Evolutionary conservation across 2,329 filamentous ascomycete genomes (phyloP).

Genomic region (Verticillium isaacii): DNA sequence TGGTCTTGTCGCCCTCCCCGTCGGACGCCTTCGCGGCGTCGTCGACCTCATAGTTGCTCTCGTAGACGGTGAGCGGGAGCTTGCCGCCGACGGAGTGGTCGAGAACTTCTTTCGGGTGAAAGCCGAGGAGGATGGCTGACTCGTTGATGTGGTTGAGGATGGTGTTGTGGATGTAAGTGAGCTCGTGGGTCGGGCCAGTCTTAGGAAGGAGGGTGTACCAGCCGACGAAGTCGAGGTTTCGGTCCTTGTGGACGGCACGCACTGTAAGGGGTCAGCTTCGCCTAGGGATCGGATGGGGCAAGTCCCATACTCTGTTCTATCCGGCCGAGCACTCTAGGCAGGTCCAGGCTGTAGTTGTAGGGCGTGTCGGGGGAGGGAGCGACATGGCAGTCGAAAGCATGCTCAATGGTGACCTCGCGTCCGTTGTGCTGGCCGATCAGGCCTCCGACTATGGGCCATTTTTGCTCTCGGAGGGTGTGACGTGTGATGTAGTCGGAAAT

Average conservation of each 20-base stretch:
- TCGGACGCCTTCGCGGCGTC: conserved; percentile 34
- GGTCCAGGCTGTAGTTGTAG: conserved; percentile 58
- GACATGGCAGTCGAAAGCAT: conserved; percentile 80
- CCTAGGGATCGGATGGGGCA: background rate
- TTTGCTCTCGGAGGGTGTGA: conserved; percentile 72
- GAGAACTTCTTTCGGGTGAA: conserved; percentile 64
- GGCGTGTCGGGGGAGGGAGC: conserved; percentile 36
- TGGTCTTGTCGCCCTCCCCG: conserved; percentile 59
- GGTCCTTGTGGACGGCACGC: conserved; percentile 81
- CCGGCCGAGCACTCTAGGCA: conserved; percentile 69
- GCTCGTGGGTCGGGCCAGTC: conserved; percentile 64
- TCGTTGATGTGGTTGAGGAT: conserved; percentile 75
- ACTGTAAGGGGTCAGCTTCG: conserved; percentile 44
- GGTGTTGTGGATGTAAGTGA: conserved; percentile 72
- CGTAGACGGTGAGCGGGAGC: conserved; percentile 86
- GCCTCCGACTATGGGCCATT: conserved; percentile 76
- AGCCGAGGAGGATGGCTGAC: conserved; percentile 79
- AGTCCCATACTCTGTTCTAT: conserved; percentile 72
- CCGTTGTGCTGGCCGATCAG: conserved; percentile 91
- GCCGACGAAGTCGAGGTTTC: conserved; percentile 79
- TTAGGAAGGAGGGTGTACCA: conserved; percentile 81
- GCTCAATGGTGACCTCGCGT: conserved; percentile 83
- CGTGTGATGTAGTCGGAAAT: conserved; percentile 96
- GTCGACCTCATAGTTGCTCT: conserved; percentile 74
- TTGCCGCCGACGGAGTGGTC: conserved; percentile 64